Base-by-base conservation (phyloP, 805 yeast genomes). In the Yamadazyma sp. region DNA sequence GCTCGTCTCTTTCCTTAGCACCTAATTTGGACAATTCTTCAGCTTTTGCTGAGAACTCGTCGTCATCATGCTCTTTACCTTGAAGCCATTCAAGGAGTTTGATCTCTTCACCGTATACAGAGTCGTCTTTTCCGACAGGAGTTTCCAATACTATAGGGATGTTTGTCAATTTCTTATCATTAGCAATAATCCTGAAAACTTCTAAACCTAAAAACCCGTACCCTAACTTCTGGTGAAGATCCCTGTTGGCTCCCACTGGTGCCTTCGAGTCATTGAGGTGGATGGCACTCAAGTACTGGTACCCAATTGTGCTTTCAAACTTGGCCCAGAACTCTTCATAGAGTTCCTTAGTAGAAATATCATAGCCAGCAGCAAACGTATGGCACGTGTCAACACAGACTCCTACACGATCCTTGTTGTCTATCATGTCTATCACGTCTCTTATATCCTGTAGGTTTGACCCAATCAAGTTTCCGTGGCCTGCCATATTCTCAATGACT, bases 341-440 rank as follows among this genome's bases (percentile, higher is more conserved):
- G 10, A 64, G 55, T 20, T 70, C 78, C 41, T 72, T 73, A 12
- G 73, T 72, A n/a, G 80, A 62, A 31, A 93, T 72, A 55, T 93
- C 97, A 57, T 86, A 90, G 1, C 99, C 99, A 1, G 98, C 96
- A 1, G 98, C 96, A 68, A 86, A 89, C 0, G 96, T 72, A 60
- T 93, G 99, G 57, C 99, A 93, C 0, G 98, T 93, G 58, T 93
- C 99, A 11, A 93, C 73, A 57, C 99, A 93, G 1, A 93, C 95
- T 3, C 99, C 98, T n/a, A 93, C 82, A 40, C 99, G 71, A 1
- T 63, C 55, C 59, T 90, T 90, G 53, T 89, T 77, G 1, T 88
- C 84, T n/a, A 93, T 76, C 70, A 78, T 54, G 24, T 77, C 82
- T 29, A 93, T 87, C 11, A 93, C 90, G 15, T 73, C 75, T 19